Evolutionary conservation across 495 filamentous ascomycete species (phyloP), one percentile per base, ranked within the genome.

Genomic region (Hyphodiscus hymeniophilus): DNA sequence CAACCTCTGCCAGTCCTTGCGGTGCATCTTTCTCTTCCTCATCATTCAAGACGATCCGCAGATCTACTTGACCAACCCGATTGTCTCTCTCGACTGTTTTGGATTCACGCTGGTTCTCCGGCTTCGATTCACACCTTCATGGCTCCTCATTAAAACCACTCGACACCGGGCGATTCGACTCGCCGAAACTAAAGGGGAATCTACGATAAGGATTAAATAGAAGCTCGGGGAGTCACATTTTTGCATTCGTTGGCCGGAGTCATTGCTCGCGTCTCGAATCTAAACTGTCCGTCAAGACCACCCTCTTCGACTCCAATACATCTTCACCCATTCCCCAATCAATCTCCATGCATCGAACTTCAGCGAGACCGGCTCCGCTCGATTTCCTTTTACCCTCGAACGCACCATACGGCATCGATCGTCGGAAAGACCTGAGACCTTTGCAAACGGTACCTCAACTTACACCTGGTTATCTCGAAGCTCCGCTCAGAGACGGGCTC

Each of bases 161-260:
- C 59, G 57, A 58, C 51, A 58, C 58, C 60, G 54, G 59, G 61
- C 63, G 61, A 66, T 67, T 65, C 61, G 61, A 65, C 60, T 57
- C 58, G 59, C 43, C 59, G 24, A 24, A 32, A 6, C n/a, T 15
- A 13, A 22, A 1, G 17, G 26, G 41, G 15, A 22, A 31, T 31
- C 6, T 16, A 43, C 41, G 41, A 22, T 12, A 10, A 20, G 8
- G 26, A n/a, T 23, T 2, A 15, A 4, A 7, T 20, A 7, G 38
- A 24, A 21, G 20, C 22, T 41, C 18, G 2, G 18, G 18, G 33
- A 36, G 33, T 3, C 5, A 36, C 33, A 36, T 36, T 36, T 3
- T 28, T 17, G 6, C 33, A 36, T 36, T 36, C 12, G 15, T 4
- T 7, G 15, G 12, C 34, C 38, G 22, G 38, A 12, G 16, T 6